A percentile compares a stretch with the other conserved stretches of the same genome.
phyloP scores from a whole-genome alignment of 2,329 filamentous ascomycete species.

The Cladorrhinum sp. region DNA sequence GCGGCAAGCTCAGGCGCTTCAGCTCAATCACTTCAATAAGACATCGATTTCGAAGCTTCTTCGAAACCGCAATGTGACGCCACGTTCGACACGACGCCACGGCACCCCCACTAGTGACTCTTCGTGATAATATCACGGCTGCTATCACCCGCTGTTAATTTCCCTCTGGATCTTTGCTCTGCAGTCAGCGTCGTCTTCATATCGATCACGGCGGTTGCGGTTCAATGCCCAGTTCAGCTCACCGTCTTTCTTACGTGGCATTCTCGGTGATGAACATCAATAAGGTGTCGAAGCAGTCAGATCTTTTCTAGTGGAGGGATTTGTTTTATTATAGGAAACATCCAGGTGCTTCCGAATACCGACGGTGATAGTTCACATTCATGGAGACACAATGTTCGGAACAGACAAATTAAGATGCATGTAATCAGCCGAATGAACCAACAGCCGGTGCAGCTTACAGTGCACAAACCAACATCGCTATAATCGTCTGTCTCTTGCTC shows the following conservation, averaged over 20 bases:
- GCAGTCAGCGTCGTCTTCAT: constrained; percentile 1
- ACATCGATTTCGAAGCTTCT: background rate
- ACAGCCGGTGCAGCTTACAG: background rate
- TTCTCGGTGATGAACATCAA: background rate
- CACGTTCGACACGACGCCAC: background rate
- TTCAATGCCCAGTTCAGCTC: background rate
- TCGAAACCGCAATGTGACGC: background rate
- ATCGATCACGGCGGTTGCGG: background rate
- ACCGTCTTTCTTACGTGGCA: background rate
- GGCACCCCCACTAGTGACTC: background rate
- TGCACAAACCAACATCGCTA: background rate
- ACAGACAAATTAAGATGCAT: background rate
- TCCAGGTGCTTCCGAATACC: background rate
- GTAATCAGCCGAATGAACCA: constrained; percentile 8
- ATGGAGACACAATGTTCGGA: background rate
- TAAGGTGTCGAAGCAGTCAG: background rate
- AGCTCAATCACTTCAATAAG: background rate
- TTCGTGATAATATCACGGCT: background rate
- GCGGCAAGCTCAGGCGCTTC: constrained; percentile 19
- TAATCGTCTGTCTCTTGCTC: background rate
- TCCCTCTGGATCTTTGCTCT: background rate
- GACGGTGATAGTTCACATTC: background rate
- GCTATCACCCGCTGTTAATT: background rate
- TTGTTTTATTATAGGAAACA: background rate
- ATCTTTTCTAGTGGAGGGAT: background rate